These are phyloP conservation scores for Umbellularia californica DNA, from an alignment of 164 flowering plant genomes.

Conservation along the genomic window DNA sequence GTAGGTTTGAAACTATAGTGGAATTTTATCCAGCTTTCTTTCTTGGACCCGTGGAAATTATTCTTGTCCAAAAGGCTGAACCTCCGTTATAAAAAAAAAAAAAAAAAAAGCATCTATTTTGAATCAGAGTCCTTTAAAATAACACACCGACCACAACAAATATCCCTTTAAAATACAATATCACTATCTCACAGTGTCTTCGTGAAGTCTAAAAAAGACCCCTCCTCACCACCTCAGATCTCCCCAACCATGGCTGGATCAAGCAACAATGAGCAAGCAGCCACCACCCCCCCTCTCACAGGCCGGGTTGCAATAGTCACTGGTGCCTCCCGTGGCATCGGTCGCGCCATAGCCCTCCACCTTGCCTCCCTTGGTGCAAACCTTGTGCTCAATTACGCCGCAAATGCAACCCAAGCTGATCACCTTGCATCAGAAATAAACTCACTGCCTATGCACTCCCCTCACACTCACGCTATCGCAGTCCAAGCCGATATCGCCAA, in stretches of 20 bases:
- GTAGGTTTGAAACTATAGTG: too few species aligned
- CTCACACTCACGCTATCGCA: constrained; percentile 33
- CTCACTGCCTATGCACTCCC: background rate
- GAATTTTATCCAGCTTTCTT: too few species aligned
- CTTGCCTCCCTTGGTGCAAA: constrained; percentile 46
- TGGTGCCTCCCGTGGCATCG: constrained; percentile 57
- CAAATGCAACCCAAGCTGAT: constrained; percentile 28
- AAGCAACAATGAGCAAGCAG: background rate
- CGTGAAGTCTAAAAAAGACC: too few species aligned
- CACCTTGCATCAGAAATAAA: constrained; percentile 23
- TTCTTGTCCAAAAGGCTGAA: too few species aligned
- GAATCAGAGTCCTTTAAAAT: too few species aligned
- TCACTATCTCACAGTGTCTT: too few species aligned
- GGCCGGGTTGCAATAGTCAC: constrained; percentile 50
- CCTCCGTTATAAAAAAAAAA: too few species aligned
- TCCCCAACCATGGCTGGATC: background rate
- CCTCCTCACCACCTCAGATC: too few species aligned
- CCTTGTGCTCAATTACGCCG: constrained; percentile 36
- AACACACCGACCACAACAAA: too few species aligned
- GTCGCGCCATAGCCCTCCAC: constrained; percentile 39
- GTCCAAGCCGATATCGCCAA: constrained; percentile 51
- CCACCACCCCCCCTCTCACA: constrained; percentile 12
- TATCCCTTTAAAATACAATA: too few species aligned
- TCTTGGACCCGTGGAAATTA: too few species aligned
- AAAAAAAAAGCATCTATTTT: too few species aligned